phyloP scores from a whole-genome alignment of 2,329 filamentous ascomycete species.

The Cyphellophora europaea region DNA sequence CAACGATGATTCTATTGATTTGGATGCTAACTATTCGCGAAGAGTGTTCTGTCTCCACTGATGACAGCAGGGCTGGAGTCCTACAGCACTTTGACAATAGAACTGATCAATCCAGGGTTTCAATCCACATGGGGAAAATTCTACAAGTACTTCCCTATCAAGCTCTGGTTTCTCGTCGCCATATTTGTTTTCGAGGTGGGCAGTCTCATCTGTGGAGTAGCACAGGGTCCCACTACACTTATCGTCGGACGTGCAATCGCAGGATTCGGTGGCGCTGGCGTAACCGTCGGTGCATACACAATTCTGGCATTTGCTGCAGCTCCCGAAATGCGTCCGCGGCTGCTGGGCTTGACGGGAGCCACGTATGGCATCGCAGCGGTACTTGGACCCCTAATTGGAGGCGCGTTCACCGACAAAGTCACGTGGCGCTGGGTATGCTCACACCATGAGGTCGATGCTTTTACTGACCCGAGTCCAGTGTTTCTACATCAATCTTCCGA shows the following conservation, averaged over 20 bases:
- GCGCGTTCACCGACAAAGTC: conserved; percentile 23
- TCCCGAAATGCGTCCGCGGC: conserved; percentile 36
- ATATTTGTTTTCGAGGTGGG: conserved; percentile 36
- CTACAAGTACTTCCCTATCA: conserved; percentile 24
- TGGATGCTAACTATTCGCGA: no score
- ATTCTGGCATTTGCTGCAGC: conserved; percentile 40
- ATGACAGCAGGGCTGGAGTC: no score
- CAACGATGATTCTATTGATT: no score
- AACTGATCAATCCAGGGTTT: no score
- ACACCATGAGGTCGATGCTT: conserved; percentile 20
- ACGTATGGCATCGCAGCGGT: conserved; percentile 22
- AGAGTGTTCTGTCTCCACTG: no score
- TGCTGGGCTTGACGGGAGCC: conserved; percentile 27
- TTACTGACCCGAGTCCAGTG: conserved; percentile 19
- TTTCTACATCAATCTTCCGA: conserved; percentile 41
- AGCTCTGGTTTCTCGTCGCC: conserved; percentile 24
- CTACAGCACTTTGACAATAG: no score
- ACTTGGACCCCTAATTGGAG: conserved; percentile 22
- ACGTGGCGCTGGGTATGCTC: conserved; percentile 24
- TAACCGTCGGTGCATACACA: conserved; percentile 28
- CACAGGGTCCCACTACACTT: conserved; percentile 24
- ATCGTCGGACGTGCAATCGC: conserved; percentile 31
- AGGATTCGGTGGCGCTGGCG: conserved; percentile 27
- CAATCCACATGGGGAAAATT: conserved; percentile 25
- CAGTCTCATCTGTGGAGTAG: conserved; percentile 30